Conservation (phyloP, 1,139 yeast species). For the Petasospora fabianii region DNA sequence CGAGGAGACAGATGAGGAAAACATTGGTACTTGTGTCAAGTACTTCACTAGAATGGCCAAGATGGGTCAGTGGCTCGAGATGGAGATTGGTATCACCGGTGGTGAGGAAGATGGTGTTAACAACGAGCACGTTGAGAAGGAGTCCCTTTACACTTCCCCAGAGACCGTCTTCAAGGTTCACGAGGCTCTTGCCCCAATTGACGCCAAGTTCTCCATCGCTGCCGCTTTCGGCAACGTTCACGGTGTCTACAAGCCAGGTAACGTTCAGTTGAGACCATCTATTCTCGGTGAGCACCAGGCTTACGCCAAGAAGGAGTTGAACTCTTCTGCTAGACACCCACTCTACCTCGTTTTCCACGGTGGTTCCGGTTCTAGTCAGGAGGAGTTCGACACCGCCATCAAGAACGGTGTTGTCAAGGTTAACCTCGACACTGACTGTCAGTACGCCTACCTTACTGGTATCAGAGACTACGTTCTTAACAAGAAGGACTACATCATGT, state of each 20-base stretch:
- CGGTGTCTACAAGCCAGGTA: slow-evolving; percentile 99
- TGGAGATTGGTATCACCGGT: slow-evolving; percentile 99
- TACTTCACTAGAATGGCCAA: slow-evolving; percentile 94
- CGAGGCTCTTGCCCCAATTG: slow-evolving; percentile 85
- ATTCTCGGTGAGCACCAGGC: slow-evolving; percentile 95
- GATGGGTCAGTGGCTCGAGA: slow-evolving; percentile 97
- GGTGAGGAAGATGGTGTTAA: slow-evolving; percentile 99
- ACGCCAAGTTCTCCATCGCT: slow-evolving; percentile 98
- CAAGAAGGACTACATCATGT: slow-evolving; percentile 90
- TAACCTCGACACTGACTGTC: slow-evolving; percentile 98
- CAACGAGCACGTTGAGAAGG: slow-evolving; percentile 89
- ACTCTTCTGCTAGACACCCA: slow-evolving; percentile 51
- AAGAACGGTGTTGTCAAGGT: slow-evolving; percentile 96
- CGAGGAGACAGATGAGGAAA: slow-evolving; percentile 94
- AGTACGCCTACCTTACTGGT: slow-evolving; percentile 95
- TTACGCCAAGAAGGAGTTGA: slow-evolving; percentile 66
- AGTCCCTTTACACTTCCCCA: slow-evolving; percentile 88
- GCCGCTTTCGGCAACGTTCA: slow-evolving; percentile 99
- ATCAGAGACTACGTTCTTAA: slow-evolving; percentile 93
- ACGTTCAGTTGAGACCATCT: slow-evolving; percentile 89
- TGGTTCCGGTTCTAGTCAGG: slow-evolving; percentile 96
- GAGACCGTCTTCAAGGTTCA: slow-evolving; percentile 91
- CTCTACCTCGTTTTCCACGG: slow-evolving; percentile 99
- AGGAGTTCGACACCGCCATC: slow-evolving; percentile 90
- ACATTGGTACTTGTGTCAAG: slow-evolving; percentile 90